Evolutionary conservation across 2,329 filamentous ascomycete genomes (phyloP).

Genomic region (Alternaria sp.): DNA sequence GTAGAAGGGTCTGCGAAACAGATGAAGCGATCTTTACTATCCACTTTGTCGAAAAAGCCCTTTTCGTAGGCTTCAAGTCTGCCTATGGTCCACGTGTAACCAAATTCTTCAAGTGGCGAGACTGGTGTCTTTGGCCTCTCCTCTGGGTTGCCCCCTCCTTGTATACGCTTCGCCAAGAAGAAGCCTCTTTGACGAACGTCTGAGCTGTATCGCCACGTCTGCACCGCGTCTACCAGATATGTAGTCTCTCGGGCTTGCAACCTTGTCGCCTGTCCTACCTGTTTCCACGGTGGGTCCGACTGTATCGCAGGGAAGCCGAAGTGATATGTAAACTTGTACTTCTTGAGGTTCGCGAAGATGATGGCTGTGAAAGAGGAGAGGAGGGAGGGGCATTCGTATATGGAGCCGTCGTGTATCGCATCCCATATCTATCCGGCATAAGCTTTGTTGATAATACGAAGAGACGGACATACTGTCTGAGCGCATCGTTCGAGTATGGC

Average conservation of each 20-base stretch:
- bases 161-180: slow-evolving; percentile 86
- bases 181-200: slow-evolving; percentile 91
- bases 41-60: slow-evolving; percentile 81
- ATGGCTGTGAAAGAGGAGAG: slow-evolving; percentile 88
- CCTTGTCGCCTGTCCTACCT: slow-evolving; percentile 47
- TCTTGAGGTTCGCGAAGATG: slow-evolving; percentile 95
- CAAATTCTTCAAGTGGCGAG: slow-evolving; percentile 63
- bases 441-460: neutral
- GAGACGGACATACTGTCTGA: slow-evolving; percentile 68
- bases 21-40: slow-evolving; percentile 79
- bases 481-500: slow-evolving; percentile 81
- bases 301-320: slow-evolving; percentile 95
- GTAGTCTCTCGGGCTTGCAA: slow-evolving; percentile 76
- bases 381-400: slow-evolving; percentile 92
- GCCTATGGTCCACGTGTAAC: slow-evolving; percentile 79
- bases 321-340: slow-evolving; percentile 98
- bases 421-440: slow-evolving; percentile 79
- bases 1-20: slow-evolving; percentile 93
- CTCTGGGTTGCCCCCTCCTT: slow-evolving; percentile 41
- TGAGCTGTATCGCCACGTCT: slow-evolving; percentile 84
- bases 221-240: slow-evolving; percentile 79
- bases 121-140: slow-evolving; percentile 59
- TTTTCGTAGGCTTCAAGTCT: slow-evolving; percentile 80
- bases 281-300: slow-evolving; percentile 83
- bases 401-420: slow-evolving; percentile 93